Base-by-base conservation (phyloP, 1,139 yeast species). In the Debaryomyces subglobosus region DNA sequence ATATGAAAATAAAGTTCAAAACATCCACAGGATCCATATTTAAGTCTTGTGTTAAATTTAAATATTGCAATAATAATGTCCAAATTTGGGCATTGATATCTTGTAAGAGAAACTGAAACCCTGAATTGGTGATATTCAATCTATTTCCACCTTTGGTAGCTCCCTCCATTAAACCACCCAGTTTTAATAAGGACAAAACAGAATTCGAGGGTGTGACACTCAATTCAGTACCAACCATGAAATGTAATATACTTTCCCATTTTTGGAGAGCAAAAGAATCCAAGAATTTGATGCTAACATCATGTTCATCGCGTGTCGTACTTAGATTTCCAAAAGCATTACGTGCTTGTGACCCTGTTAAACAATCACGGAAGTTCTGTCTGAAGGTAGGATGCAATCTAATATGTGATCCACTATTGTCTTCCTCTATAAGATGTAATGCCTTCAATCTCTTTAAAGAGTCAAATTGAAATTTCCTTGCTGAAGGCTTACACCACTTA, bases 21-120 rank as follows among this genome's bases (percentile, higher is more conserved):
- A 94, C 97, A 62, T 95, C 99, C 24, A 94, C 99, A 0, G 97
- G 95, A 67, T 94, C 96, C 96, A 92, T 89, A 60, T 88, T 84
- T 44, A 89, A 75, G 40, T 85, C 85, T 58, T 89, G 95, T 0
- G 97, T 82, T 77, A 90, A 79, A 62, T 87, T 87, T 53, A 95
- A 72, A 63, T 95, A 95, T 64, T 94, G 97, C 44, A 94, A 71
- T 38, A 94, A 69, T 36, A 94, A 72, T 0, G 97, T 86, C 99
- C 99, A 94, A 13, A 94, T 86, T 67, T 94, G 99, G 1, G 97
- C 89, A 64, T 90, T 91, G 25, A 88, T 88, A 60, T 92, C 97
- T 65, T 94, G 99, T 43, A 94, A 71, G 51, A 94, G 70, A 62
- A 94, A 94, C 69, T 94, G 99, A 65, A 94, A 94, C 16, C 99